These are phyloP conservation scores for Arthrobotrys sphaeroides DNA, from an alignment of 2,329 filamentous ascomycete species.

Conservation along the genomic window DNA sequence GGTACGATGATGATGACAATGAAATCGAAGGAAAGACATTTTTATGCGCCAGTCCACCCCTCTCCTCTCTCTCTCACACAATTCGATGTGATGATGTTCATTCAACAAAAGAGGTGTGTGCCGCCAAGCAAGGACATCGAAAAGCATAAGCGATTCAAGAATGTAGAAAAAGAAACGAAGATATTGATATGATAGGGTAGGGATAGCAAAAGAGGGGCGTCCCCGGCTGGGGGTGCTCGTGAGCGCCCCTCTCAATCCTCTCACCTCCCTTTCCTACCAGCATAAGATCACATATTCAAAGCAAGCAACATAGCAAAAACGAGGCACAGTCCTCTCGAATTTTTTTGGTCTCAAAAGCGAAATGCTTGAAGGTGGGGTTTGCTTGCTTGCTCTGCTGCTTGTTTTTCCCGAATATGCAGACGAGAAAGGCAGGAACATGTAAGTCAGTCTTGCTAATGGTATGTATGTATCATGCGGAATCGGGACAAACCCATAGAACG, in stretches of 20 bases:
- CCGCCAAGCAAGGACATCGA: slow-evolving; percentile 4
- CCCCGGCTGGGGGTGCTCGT: background rate
- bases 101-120: too few species aligned
- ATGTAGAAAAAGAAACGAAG: slow-evolving; percentile 21
- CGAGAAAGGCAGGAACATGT: slow-evolving; percentile 1
- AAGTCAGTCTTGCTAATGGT: background rate
- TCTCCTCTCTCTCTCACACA: too few species aligned
- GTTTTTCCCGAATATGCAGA: background rate
- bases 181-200: slow-evolving; percentile 13
- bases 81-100: too few species aligned
- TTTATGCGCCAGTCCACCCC: too few species aligned
- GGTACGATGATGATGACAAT: too few species aligned
- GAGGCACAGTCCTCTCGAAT: background rate
- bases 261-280: too few species aligned
- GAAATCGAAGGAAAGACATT: too few species aligned
- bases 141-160: slow-evolving; percentile 15
- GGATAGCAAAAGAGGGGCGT: background rate
- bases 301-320: too few species aligned
- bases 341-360: background rate
- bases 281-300: too few species aligned
- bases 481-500: too few species aligned
- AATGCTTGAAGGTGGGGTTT: too few species aligned
- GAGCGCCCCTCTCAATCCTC: background rate
- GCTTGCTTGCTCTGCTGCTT: too few species aligned
- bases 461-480: background rate